These are phyloP conservation scores for Prunus mira DNA, from an alignment of 306 rosid species.

Conservation along the genomic window DNA sequence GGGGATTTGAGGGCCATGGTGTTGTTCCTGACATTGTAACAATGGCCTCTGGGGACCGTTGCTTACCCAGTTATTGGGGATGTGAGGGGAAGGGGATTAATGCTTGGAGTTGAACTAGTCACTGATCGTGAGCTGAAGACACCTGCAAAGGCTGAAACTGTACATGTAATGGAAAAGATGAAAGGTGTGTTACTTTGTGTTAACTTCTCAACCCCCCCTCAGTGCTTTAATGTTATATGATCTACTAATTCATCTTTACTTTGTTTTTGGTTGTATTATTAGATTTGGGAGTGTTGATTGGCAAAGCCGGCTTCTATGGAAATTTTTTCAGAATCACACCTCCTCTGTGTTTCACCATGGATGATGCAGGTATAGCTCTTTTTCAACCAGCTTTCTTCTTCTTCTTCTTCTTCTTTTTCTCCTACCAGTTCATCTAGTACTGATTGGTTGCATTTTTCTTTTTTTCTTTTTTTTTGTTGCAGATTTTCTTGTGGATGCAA, in stretches of 20 bases:
- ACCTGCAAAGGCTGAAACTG: slow-evolving; percentile 77
- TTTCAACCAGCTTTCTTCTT: not conserved
- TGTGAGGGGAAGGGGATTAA: slow-evolving; percentile 82
- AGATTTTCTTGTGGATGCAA: slow-evolving; percentile 78
- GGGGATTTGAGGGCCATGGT: slow-evolving; percentile 94
- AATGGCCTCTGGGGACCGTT: slow-evolving; percentile 43
- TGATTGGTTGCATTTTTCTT: not conserved
- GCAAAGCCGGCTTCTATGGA: slow-evolving; percentile 85
- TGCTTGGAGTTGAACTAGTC: slow-evolving; percentile 94
- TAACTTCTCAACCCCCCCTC: not conserved
- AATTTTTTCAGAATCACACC: slow-evolving; percentile 94
- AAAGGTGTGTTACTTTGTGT: slow-evolving; percentile 47
- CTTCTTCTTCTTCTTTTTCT: not conserved
- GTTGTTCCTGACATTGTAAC: slow-evolving; percentile 96
- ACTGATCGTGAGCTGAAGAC: slow-evolving; percentile 69
- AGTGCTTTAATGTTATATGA: not conserved
- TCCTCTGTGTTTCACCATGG: slow-evolving; percentile 80
- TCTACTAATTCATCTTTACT: not conserved
- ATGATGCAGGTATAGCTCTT: slow-evolving; percentile 73
- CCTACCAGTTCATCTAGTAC: not conserved
- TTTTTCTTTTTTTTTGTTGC: slow-evolving; percentile 17
- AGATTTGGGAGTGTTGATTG: slow-evolving; percentile 83
- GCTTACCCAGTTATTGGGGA: slow-evolving; percentile 67
- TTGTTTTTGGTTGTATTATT: not conserved
- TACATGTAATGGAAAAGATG: slow-evolving; percentile 71